Conservation (phyloP, 1,139 yeast genomes). For the Taphrina deformans region DNA sequence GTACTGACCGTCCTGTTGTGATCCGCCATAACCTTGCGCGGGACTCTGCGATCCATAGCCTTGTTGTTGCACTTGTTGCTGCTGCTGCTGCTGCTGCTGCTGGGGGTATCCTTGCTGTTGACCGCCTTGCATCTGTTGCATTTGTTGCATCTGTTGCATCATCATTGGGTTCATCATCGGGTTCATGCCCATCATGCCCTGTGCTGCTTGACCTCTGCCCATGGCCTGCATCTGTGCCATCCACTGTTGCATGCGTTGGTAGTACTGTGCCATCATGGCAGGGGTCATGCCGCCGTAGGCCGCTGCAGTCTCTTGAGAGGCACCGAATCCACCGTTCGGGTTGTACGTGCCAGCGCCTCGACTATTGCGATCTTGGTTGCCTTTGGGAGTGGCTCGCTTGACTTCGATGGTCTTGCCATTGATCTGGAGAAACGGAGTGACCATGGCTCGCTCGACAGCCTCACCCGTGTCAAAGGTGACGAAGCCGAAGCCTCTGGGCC, state of each 20-base stretch:
- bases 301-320: conserved; percentile 41
- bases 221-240: conserved; percentile 60
- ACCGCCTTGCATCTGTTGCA: conserved; percentile 46
- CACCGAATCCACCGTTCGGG: conserved; percentile 48
- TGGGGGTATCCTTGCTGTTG: conserved; percentile 22
- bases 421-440: conserved; percentile 42
- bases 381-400: conserved; percentile 96
- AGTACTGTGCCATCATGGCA: conserved; percentile 83
- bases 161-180: conserved; percentile 39
- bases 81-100: conserved; percentile 31
- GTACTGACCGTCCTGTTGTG: conserved; percentile 22
- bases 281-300: conserved; percentile 62
- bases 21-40: conserved; percentile 2
- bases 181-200: conserved; percentile 43
- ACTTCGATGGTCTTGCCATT: conserved; percentile 64
- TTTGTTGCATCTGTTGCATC: conserved; percentile 46
- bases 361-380: conserved; percentile 42
- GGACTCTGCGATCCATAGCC: conserved; percentile 13
- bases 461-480: conserved; percentile 94
- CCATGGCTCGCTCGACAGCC: conserved; percentile 90
- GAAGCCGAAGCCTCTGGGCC: conserved; percentile 97
- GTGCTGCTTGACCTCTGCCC: conserved; percentile 41
- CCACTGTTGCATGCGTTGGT: conserved; percentile 81
- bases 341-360: conserved; percentile 36
- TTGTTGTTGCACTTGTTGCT: conserved; percentile 33